These are phyloP conservation scores for Prototheca stagnorum DNA, from an alignment of 163 green algal species.

Conservation along the genomic window DNA sequence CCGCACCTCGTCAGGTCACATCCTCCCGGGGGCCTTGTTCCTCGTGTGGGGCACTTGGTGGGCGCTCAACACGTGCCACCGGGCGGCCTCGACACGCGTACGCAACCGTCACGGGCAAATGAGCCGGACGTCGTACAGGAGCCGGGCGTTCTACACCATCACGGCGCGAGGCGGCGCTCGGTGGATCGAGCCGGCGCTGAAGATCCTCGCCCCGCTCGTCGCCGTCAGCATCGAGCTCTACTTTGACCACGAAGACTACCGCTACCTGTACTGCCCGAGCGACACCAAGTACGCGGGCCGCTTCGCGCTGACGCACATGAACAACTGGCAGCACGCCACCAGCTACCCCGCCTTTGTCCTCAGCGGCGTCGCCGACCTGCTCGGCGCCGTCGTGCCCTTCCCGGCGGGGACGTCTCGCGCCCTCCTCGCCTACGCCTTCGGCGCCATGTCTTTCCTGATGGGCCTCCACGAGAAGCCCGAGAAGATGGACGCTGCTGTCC, in stretches of 20 bases:
- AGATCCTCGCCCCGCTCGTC: slow-evolving; percentile 14
- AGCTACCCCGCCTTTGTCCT: slow-evolving; percentile 29
- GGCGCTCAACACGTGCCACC: slow-evolving; percentile 4
- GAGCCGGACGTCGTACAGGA: slow-evolving; percentile 7
- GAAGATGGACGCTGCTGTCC: slow-evolving; percentile 21
- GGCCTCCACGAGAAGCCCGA: slow-evolving; percentile 26
- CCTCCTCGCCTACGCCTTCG: slow-evolving; percentile 17
- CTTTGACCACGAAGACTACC: slow-evolving; percentile 17
- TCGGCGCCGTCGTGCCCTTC: slow-evolving; percentile 9
- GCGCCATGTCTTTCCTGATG: slow-evolving; percentile 28
- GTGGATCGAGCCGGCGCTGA: slow-evolving; percentile 17
- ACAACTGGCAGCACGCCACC: slow-evolving; percentile 36
- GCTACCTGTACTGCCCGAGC: slow-evolving; percentile 20
- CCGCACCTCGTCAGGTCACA: too few species aligned
- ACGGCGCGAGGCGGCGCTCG: neutral
- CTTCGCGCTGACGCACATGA: slow-evolving; percentile 22
- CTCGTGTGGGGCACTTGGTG: slow-evolving; percentile 29
- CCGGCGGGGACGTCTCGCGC: slow-evolving; percentile 9
- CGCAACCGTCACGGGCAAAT: neutral
- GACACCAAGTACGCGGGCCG: slow-evolving; percentile 15
- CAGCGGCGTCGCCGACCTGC: slow-evolving; percentile 19
- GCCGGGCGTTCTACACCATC: slow-evolving; percentile 10
- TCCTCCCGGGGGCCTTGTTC: slow-evolving; percentile 16
- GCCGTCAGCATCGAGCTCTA: slow-evolving; percentile 26
- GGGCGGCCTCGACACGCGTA: neutral